Percentiles rank a stretch among this genome's conserved stretches.
These are phyloP conservation scores for Chalaropsis ovoidea DNA, from an alignment of 2,329 filamentous ascomycete species.

Conservation along the genomic window DNA sequence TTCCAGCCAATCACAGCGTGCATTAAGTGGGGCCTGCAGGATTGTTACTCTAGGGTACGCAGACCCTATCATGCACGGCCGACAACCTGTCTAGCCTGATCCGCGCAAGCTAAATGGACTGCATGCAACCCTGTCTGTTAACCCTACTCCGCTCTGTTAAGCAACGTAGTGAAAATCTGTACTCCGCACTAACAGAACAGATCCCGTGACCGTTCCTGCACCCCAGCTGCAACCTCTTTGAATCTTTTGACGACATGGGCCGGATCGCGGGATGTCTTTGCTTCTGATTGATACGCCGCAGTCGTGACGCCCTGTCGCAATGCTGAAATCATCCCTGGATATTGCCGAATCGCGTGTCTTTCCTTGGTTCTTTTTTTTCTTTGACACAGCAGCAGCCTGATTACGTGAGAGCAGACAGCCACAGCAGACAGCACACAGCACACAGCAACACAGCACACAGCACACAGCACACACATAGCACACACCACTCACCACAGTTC, in stretches of 20 bases:
- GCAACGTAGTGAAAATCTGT: not conserved
- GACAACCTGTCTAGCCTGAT: not conserved
- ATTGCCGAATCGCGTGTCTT: not conserved
- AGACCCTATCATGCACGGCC: not conserved
- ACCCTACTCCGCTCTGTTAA: not conserved
- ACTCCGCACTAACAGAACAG: constrained; percentile 6
- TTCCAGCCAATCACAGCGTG: constrained; percentile 16
- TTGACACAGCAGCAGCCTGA: not conserved
- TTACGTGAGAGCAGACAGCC: too few species aligned
- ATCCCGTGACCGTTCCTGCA: constrained; percentile 2
- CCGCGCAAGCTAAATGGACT: not conserved
- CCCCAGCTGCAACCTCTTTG: not conserved
- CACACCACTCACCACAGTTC: too few species aligned
- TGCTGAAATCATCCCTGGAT: constrained; percentile 11
- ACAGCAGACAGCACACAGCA: too few species aligned
- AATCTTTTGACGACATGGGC: constrained; percentile 15
- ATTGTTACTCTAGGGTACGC: not conserved
- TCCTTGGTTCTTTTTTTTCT: not conserved
- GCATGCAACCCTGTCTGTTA: not conserved
- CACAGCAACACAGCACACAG: too few species aligned
- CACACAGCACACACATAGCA: too few species aligned
- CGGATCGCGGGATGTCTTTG: constrained; percentile 18
- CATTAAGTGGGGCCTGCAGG: not conserved
- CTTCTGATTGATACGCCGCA: not conserved
- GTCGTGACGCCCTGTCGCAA: constrained; percentile 2